Evolutionary conservation across 2,329 filamentous ascomycete genomes (phyloP).

Genomic region (Acrocalymma vagum): DNA sequence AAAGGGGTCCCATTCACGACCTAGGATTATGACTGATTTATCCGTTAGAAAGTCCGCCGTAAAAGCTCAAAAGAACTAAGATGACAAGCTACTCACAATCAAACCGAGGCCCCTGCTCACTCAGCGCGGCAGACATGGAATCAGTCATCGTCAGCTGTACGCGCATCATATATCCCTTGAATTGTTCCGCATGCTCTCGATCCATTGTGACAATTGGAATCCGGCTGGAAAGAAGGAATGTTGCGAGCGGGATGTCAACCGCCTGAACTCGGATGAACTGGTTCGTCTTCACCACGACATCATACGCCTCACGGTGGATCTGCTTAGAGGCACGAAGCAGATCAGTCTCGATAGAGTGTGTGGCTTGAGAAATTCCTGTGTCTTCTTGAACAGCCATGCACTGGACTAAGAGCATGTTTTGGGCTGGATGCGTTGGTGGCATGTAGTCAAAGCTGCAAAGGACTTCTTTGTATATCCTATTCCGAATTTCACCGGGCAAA

Average conservation of each 20-base stretch:
- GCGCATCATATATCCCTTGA: constrained; percentile 23
- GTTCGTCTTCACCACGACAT: constrained; percentile 26
- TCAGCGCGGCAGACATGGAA: too few species aligned
- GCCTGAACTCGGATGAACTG: constrained; percentile 14
- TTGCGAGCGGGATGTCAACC: background rate
- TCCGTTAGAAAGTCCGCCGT: too few species aligned
- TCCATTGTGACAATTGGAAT: constrained; percentile 15
- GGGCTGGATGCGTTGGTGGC: background rate
- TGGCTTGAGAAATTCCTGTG: background rate
- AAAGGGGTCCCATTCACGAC: too few species aligned
- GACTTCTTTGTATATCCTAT: constrained; percentile 14
- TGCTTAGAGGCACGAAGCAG: constrained; percentile 19
- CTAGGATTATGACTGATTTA: too few species aligned
- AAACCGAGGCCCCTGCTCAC: too few species aligned
- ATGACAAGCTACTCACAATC: too few species aligned
- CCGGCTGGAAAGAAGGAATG: background rate
- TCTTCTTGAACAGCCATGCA: too few species aligned
- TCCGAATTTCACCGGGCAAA: constrained; percentile 19
- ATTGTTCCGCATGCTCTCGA: constrained; percentile 3
- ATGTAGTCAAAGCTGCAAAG: constrained; percentile 12
- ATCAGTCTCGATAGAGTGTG: constrained; percentile 9
- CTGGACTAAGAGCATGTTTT: too few species aligned
- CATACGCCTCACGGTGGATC: constrained; percentile 25
- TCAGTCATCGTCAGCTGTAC: too few species aligned
- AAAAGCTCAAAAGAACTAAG: too few species aligned